Percentiles rank a stretch among this genome's conserved stretches.
phyloP scores from a whole-genome alignment of 1,139 yeast species.

The Scheffersomyces titani region DNA sequence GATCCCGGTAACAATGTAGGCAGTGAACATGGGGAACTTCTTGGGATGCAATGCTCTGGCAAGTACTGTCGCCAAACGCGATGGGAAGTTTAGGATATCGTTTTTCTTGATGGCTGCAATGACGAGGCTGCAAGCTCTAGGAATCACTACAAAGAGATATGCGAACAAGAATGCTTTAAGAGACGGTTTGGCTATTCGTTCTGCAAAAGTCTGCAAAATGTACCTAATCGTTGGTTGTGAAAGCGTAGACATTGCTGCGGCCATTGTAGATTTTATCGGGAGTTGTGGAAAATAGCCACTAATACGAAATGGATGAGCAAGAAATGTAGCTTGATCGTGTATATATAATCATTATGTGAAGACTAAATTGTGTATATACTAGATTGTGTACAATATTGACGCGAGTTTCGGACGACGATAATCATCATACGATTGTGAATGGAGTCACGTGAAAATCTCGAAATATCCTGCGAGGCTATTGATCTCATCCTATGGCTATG shows the following conservation, averaged over 20 bases:
- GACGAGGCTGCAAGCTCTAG: constrained; percentile 25
- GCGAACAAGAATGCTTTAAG: constrained; percentile 35
- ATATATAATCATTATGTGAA: no score
- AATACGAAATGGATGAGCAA: no score
- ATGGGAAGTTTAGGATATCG: constrained; percentile 2
- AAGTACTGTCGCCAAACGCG: not conserved
- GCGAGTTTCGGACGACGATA: not conserved
- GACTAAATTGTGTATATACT: no score
- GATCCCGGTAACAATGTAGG: constrained; percentile 25
- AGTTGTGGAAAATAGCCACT: not conserved
- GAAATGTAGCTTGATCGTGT: no score
- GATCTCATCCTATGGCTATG: not conserved
- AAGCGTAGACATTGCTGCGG: not conserved
- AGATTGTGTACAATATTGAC: not conserved
- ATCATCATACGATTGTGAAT: not conserved
- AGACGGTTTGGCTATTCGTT: constrained; percentile 25
- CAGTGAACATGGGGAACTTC: constrained; percentile 36
- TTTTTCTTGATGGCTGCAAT: constrained; percentile 16
- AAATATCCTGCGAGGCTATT: not conserved
- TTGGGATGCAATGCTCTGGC: constrained; percentile 23
- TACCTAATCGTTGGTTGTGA: not conserved
- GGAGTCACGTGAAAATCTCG: not conserved
- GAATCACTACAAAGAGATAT: constrained; percentile 35
- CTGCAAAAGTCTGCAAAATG: constrained; percentile 5
- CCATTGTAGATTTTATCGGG: not conserved